phyloP scores from a whole-genome alignment of 1,139 yeast species.

The Diutina catenulata region DNA sequence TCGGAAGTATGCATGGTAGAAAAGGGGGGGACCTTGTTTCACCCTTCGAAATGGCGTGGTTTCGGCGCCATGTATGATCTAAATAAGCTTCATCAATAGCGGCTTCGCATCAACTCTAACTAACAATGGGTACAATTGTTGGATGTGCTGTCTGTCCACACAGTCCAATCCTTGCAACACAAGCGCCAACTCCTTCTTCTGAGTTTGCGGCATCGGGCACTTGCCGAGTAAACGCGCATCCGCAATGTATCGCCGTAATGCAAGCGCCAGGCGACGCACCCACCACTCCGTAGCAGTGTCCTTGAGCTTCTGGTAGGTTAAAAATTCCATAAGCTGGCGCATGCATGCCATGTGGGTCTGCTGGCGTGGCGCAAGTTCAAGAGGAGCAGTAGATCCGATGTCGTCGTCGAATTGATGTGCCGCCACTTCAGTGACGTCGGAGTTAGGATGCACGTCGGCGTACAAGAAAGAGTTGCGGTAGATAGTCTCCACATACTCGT shows the following conservation, averaged over 20 bases:
- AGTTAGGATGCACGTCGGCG: background rate
- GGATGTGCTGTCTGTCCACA: background rate
- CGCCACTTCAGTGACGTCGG: no score
- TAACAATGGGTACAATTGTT: slow-evolving; percentile 2
- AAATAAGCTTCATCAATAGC: slow-evolving; percentile 1
- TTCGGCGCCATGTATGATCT: no score
- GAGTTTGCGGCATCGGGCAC: slow-evolving; percentile 2
- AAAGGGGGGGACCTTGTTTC: no score
- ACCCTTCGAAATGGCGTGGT: no score
- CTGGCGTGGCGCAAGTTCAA: background rate
- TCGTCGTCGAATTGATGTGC: background rate
- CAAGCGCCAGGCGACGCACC: background rate
- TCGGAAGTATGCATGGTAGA: no score
- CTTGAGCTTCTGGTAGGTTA: background rate
- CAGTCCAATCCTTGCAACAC: background rate
- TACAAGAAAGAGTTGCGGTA: background rate
- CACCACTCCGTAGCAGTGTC: background rate
- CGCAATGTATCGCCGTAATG: background rate
- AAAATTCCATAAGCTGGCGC: background rate
- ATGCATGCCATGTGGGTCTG: background rate
- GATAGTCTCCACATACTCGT: background rate
- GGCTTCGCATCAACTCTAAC: slow-evolving; percentile 4
- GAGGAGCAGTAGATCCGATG: slow-evolving; percentile 1
- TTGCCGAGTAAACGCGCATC: slow-evolving; percentile 3
- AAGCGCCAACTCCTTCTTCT: background rate